Conservation (phyloP, 129 eudicot species). For the Tagetes patula region DNA sequence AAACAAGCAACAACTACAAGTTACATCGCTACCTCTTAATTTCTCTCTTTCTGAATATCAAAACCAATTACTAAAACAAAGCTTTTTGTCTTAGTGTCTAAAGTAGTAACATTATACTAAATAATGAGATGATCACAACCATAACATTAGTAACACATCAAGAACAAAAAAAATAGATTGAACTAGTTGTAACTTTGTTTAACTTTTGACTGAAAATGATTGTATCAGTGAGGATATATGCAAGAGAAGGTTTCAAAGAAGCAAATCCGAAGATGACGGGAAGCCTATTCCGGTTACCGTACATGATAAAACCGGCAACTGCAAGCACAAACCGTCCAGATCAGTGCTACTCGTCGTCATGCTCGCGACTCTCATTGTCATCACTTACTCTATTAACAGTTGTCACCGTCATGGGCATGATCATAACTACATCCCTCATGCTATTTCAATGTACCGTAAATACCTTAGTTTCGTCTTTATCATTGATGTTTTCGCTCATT, state of each 20-base stretch:
- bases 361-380: constrained; percentile 54
- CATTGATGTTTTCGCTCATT: neutral
- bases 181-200: neutral
- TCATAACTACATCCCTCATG: constrained; percentile 36
- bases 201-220: constrained; percentile 4
- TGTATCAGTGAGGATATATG: constrained; percentile 65
- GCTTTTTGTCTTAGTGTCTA: too few species aligned
- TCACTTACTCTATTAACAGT: constrained; percentile 54
- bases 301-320: constrained; percentile 53
- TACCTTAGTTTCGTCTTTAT: neutral
- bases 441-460: constrained; percentile 45
- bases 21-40: too few species aligned
- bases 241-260: constrained; percentile 69
- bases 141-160: neutral
- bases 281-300: constrained; percentile 41
- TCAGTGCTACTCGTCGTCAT: constrained; percentile 44
- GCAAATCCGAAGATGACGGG: constrained; percentile 54
- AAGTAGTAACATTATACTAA: too few species aligned
- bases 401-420: constrained; percentile 28
- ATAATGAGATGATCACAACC: neutral
- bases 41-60: too few species aligned
- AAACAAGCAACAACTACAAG: too few species aligned
- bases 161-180: neutral
- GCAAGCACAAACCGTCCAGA: constrained; percentile 52
- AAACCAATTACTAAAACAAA: too few species aligned